phyloP scores from a whole-genome alignment of 257 asterid species.

The Solanum peruvianum region DNA sequence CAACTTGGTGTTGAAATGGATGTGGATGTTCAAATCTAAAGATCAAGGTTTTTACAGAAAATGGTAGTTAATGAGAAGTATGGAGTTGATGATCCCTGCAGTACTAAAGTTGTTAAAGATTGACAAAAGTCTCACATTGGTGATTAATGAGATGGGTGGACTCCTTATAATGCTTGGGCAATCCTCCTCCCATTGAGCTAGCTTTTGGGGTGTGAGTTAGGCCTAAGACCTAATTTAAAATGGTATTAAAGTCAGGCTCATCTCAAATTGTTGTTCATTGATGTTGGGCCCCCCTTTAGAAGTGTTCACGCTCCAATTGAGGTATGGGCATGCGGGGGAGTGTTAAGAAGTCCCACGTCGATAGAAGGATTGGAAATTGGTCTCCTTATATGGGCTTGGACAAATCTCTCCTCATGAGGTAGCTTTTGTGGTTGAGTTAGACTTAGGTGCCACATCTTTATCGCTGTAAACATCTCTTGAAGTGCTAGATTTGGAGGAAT shows the following conservation, averaged over 20 bases:
- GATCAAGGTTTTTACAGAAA: not conserved
- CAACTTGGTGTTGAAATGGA: not conserved
- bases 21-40: not conserved
- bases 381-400: no score
- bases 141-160: not conserved
- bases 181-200: not conserved
- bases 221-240: not conserved
- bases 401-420: no score
- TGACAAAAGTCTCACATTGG: not conserved
- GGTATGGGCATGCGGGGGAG: not conserved
- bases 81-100: not conserved
- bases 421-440: no score
- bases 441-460: no score
- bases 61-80: not conserved
- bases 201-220: not conserved
- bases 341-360: not conserved
- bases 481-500: not conserved
- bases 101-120: not conserved
- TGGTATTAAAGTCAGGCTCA: not conserved
- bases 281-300: not conserved
- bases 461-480: not conserved
- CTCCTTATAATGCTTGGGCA: not conserved
- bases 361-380: not conserved
- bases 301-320: not conserved
- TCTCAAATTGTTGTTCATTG: not conserved